Evolutionary conservation across 176 grass and related monocot species (phyloP).

Genomic region (Saccharum spontaneum): DNA sequence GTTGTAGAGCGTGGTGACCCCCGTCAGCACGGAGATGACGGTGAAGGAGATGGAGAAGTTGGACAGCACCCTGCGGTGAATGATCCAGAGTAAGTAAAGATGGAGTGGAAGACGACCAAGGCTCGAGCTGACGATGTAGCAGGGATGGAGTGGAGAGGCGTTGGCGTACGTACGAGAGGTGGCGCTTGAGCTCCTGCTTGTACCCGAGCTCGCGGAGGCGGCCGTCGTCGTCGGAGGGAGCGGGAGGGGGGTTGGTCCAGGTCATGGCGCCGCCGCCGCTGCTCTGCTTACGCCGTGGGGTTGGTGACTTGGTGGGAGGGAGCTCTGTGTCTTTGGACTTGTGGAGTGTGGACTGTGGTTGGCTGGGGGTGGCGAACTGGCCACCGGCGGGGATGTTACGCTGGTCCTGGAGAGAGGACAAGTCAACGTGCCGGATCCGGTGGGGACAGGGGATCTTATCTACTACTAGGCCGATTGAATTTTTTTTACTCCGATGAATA

Average conservation of each 20-base stretch:
- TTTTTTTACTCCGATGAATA: no score
- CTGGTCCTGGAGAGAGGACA: background rate
- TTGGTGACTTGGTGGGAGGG: background rate
- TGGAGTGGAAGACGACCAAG: no score
- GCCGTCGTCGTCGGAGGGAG: background rate
- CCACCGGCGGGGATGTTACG: background rate
- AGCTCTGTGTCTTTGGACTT: no score
- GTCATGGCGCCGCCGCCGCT: background rate
- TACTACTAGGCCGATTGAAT: no score
- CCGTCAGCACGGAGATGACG: conserved; percentile 90
- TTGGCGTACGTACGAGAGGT: conserved; percentile 46
- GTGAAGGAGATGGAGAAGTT: conserved; percentile 95
- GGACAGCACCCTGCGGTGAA: conserved; percentile 56
- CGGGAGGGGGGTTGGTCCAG: background rate
- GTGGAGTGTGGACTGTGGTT: background rate
- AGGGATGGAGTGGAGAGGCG: background rate
- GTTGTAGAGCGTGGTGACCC: conserved; percentile 55
- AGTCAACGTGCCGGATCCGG: background rate
- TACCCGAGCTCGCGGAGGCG: conserved; percentile 64
- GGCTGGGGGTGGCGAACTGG: no score
- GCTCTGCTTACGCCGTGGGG: background rate
- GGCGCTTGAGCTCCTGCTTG: conserved; percentile 82
- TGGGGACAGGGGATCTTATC: background rate
- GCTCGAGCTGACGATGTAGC: background rate
- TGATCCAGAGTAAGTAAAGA: no score